These are phyloP conservation scores for Casaregolazyma suthepensis DNA, from an alignment of 1,139 yeast genomes.

Conservation along the genomic window DNA sequence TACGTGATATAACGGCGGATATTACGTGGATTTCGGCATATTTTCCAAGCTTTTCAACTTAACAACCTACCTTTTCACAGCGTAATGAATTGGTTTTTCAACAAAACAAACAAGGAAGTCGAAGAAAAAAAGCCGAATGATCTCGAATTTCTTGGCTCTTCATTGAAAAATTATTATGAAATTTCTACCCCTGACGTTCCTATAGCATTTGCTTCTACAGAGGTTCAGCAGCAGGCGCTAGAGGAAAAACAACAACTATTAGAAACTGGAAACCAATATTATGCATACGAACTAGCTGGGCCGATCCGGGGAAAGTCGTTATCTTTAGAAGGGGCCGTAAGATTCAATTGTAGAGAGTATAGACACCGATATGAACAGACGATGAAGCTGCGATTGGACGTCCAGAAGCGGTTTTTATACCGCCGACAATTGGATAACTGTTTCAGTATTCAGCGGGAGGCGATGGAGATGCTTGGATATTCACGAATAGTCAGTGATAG, in stretches of 20 bases:
- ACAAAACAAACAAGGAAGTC: not conserved
- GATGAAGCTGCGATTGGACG: conserved; percentile 7
- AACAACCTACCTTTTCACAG: not conserved
- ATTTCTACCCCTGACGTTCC: conserved; percentile 22
- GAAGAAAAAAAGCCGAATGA: not conserved
- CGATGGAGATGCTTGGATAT: conserved; percentile 32
- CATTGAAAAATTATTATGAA: conserved; percentile 18
- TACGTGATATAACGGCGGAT: not conserved
- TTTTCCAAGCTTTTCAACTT: not conserved
- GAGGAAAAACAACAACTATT: conserved; percentile 1
- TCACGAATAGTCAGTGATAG: conserved; percentile 23
- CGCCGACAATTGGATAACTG: conserved; percentile 23
- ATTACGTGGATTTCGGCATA: not conserved
- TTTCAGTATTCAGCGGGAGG: conserved; percentile 31
- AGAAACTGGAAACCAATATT: conserved; percentile 1
- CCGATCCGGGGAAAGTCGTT: not conserved
- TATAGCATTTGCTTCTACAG: conserved; percentile 18
- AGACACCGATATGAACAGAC: conserved; percentile 9
- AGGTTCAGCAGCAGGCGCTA: conserved; percentile 6
- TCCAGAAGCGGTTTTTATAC: conserved; percentile 3
- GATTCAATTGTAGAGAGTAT: conserved; percentile 9
- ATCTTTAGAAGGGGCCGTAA: conserved; percentile 6
- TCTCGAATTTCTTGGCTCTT: conserved; percentile 16
- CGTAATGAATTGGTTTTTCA: not conserved
- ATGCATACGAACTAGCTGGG: conserved; percentile 7